Base-by-base conservation (phyloP, 2,329 filamentous ascomycete genomes). In the Hawksworthiomyces lignivorus region DNA sequence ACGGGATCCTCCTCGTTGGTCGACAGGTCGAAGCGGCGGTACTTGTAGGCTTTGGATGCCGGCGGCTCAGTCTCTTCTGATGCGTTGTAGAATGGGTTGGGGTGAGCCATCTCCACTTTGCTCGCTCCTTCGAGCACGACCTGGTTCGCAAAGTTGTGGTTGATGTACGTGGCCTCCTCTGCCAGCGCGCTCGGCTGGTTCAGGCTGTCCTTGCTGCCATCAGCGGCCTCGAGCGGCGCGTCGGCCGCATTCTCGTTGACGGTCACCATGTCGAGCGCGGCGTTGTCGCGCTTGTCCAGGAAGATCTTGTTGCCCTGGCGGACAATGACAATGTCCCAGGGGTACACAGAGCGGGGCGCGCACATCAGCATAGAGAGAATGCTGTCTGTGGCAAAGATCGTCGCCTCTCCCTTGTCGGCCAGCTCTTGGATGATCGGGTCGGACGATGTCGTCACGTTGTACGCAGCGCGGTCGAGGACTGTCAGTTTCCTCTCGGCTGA, bases 321-420 rank as follows among this genome's bases (percentile, higher is more conserved):
- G 49, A 87, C 73, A 58, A 98, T 94, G 60, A 98, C 84, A 56
- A 98, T 82, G 65, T 98, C 92, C 92, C 92, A 98, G 32, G 89
- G 89, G 73, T 97, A 97, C 50, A 98, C 87, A 44, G 87, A 95
- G 57, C 94, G 87, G 46, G 92, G 86, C 39, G 92, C 82, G 68
- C 92, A 98, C 92, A 98, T 98, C 56, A 98, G 82, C 88, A 96
- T 97, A 52, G 90, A 97, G 46, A 98, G 79, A 56, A 98, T 89
- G 68, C 84, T 95, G 65, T 96, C 89, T 33, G 92, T 96, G 50
- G 92, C 88, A 60, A 97, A 98, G 58, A 98, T 90, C 54, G 87
- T 92, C 35, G 89, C 92, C 69, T 96, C 89, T 59, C 94, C 81
- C 72, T 89, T 94, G 56, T 97, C 90, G 49, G 92, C 86, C 43